Conservation (phyloP, 208 protist species). For the Trypanosoma rangeli region DNA sequence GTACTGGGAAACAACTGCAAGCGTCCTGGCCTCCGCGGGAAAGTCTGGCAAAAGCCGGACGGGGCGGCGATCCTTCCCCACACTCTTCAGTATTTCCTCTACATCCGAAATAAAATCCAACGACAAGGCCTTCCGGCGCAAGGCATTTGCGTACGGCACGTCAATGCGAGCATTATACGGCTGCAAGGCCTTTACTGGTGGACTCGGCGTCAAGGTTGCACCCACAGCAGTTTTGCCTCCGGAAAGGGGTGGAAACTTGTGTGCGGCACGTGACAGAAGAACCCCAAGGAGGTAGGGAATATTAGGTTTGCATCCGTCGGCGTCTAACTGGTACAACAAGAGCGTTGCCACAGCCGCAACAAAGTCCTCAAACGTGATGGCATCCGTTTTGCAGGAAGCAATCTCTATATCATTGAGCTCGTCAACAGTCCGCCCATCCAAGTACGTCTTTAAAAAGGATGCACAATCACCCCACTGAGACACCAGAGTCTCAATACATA, state of each 20-base stretch:
- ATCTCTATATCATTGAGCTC: background rate
- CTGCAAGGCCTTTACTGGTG: conserved; percentile 3
- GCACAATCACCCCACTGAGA: background rate
- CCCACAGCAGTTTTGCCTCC: background rate
- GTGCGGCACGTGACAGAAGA: conserved; percentile 9
- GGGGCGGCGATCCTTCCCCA: conserved; percentile 3
- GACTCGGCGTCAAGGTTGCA: background rate
- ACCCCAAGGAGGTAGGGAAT: conserved; percentile 32
- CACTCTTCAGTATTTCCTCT: conserved; percentile 10
- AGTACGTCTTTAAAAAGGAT: conserved; percentile 12
- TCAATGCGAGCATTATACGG: conserved; percentile 49
- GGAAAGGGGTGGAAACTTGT: conserved; percentile 2
- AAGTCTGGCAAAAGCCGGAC: conserved; percentile 23
- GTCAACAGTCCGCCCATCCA: background rate
- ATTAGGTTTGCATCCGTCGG: conserved; percentile 17
- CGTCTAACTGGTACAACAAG: conserved; percentile 23
- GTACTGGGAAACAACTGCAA: conserved; percentile 27
- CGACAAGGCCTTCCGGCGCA: conserved; percentile 16
- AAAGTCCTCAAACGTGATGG: conserved; percentile 35
- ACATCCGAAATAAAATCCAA: background rate
- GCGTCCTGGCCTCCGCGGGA: conserved; percentile 16
- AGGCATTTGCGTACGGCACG: conserved; percentile 44
- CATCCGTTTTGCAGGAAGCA: background rate
- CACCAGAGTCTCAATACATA: conserved; percentile 7
- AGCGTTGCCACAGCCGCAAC: conserved; percentile 33